These are phyloP conservation scores for Cercospora nicotianae DNA, from an alignment of 2,329 filamentous ascomycete genomes.

Conservation along the genomic window DNA sequence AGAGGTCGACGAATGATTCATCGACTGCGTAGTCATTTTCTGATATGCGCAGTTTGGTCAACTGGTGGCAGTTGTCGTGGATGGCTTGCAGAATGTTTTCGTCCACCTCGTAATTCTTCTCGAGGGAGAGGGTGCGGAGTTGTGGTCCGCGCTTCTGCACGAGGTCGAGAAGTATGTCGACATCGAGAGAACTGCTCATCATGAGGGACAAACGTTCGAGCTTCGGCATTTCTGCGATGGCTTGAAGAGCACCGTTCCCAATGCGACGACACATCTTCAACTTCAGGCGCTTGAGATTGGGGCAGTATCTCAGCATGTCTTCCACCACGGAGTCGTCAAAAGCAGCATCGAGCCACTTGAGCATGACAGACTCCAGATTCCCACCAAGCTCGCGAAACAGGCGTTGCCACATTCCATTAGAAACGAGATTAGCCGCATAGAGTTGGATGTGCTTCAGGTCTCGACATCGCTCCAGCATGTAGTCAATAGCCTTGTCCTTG, in stretches of 20 bases:
- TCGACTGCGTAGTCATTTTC: conserved; percentile 77
- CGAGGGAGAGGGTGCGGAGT: conserved; percentile 76
- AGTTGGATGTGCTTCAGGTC: conserved; percentile 73
- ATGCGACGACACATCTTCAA: conserved; percentile 77
- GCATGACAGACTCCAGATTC: conserved; percentile 66
- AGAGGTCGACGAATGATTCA: conserved; percentile 68
- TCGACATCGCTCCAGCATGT: conserved; percentile 70
- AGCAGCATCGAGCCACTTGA: conserved; percentile 81
- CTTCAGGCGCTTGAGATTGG: conserved; percentile 72
- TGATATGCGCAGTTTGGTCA: conserved; percentile 78
- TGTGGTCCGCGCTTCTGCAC: conserved; percentile 62
- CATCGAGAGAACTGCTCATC: conserved; percentile 58
- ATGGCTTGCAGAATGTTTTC: conserved; percentile 70
- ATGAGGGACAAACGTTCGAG: conserved; percentile 77
- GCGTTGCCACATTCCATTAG: conserved; percentile 71
- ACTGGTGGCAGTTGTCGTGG: conserved; percentile 64
- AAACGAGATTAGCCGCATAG: conserved; percentile 80
- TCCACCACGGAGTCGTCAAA: conserved; percentile 71
- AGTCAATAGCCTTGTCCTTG: conserved; percentile 80
- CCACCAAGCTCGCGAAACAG: conserved; percentile 67
- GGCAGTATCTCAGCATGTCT: conserved; percentile 64
- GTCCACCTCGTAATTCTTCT: conserved; percentile 65
- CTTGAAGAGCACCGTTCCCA: conserved; percentile 63
- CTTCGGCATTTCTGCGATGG: conserved; percentile 60
- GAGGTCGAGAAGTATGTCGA: conserved; percentile 60